A percentile compares a stretch with the other conserved stretches of the same genome.
phyloP scores from a whole-genome alignment of 208 protist genomes.

The Acanthamoeba triangularis region DNA sequence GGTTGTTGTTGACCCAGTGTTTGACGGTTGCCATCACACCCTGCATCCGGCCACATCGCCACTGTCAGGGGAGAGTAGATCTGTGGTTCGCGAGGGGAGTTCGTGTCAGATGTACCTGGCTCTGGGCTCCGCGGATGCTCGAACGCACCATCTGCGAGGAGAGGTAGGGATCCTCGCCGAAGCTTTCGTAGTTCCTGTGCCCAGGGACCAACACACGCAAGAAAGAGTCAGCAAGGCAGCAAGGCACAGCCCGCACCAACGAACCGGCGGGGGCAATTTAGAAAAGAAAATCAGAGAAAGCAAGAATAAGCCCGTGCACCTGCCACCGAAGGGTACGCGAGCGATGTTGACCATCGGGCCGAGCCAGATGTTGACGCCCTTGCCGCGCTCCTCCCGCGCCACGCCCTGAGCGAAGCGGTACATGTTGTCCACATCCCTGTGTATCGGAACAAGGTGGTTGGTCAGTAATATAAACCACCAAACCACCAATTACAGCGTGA shows the following conservation, averaged over 20 bases:
- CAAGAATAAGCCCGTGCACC: too few relatives aligned
- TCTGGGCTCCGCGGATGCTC: conserved; percentile 81
- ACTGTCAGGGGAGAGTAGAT: not conserved
- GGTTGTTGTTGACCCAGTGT: conserved; percentile 86
- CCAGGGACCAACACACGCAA: conserved; percentile 29
- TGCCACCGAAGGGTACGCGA: not conserved
- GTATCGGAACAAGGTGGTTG: too few relatives aligned
- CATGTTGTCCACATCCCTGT: conserved; percentile 33
- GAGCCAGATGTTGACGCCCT: conserved; percentile 83
- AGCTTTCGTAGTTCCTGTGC: conserved; percentile 85
- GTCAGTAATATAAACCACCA: too few relatives aligned
- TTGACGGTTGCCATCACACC: conserved; percentile 74
- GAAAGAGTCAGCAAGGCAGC: too few relatives aligned
- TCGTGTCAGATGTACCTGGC: too few relatives aligned
- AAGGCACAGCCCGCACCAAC: too few relatives aligned
- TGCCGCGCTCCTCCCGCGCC: conserved; percentile 75
- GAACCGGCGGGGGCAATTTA: too few relatives aligned
- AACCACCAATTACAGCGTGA: too few relatives aligned
- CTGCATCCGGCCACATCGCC: not conserved
- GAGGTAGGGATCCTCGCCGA: conserved; percentile 86
- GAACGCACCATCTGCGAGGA: conserved; percentile 75
- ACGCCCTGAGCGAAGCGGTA: conserved; percentile 83
- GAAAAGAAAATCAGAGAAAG: too few relatives aligned
- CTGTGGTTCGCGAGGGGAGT: too few relatives aligned
- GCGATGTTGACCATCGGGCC: conserved; percentile 83